A percentile compares a stretch with the other conserved stretches of the same genome.
phyloP scores from a whole-genome alignment of 371 early-diverging fungal species.

The Mucor mucedo region DNA sequence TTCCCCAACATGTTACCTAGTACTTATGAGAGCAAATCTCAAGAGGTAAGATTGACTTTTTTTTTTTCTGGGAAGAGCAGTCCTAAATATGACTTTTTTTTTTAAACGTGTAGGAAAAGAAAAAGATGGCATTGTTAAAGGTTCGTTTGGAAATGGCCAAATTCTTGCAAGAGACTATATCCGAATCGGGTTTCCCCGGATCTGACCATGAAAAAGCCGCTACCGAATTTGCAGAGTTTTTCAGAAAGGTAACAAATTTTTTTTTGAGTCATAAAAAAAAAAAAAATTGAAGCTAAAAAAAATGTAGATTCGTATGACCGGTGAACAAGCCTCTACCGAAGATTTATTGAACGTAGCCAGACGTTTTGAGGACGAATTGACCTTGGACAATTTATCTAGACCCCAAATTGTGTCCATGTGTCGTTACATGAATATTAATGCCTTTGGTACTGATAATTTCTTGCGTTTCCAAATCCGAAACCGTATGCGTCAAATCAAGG shows the following conservation, averaged over 20 bases:
- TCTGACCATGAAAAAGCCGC: slow-evolving; percentile 65
- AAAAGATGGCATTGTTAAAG: slow-evolving; percentile 83
- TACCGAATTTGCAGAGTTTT: slow-evolving; percentile 82
- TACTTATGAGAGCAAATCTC: slow-evolving; percentile 92
- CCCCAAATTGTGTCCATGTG: slow-evolving; percentile 95
- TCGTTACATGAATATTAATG: slow-evolving; percentile 91
- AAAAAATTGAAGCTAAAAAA: neutral
- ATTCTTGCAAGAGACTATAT: slow-evolving; percentile 95
- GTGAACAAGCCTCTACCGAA: slow-evolving; percentile 82
- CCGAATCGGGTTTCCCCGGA: slow-evolving; percentile 78
- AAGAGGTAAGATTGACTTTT: slow-evolving; percentile 49
- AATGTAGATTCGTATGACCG: slow-evolving; percentile 80
- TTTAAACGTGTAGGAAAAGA: slow-evolving; percentile 76
- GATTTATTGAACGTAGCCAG: slow-evolving; percentile 86
- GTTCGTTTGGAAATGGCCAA: slow-evolving; percentile 94
- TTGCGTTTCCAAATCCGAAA: slow-evolving; percentile 89
- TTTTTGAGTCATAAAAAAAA: slow-evolving; percentile 9
- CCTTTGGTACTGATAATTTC: slow-evolving; percentile 95
- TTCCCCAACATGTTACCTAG: slow-evolving; percentile 98
- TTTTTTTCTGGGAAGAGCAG: neutral
- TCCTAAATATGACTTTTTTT: neutral
- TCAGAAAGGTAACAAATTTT: slow-evolving; percentile 65
- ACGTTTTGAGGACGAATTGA: slow-evolving; percentile 90
- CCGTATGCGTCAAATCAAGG: slow-evolving; percentile 82
- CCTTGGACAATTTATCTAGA: slow-evolving; percentile 90